Evolutionary conservation across 139 green algal species (phyloP).

Genomic region (Deuterostichococcus epilithicus): DNA sequence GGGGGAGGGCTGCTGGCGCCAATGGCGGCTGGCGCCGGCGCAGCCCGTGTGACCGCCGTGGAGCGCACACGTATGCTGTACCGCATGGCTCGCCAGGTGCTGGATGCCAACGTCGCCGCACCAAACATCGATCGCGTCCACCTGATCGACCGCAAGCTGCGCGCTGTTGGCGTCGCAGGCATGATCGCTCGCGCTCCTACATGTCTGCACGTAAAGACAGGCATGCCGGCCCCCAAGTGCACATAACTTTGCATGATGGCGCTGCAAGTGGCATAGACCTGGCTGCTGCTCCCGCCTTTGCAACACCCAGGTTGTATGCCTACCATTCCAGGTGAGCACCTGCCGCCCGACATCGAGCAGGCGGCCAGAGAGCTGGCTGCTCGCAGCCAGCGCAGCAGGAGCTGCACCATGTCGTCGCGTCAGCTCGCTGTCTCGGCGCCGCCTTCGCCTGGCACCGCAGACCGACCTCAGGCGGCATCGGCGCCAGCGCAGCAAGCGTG

Average conservation of each 20-base stretch:
- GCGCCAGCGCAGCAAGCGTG: too few relatives aligned
- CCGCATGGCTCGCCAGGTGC: constrained; percentile 53
- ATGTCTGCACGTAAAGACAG: too few relatives aligned
- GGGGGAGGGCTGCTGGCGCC: constrained; percentile 41
- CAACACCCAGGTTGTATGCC: background rate
- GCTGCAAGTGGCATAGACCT: too few relatives aligned
- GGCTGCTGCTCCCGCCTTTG: too few relatives aligned
- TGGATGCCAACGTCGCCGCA: background rate
- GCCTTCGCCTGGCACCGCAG: too few relatives aligned
- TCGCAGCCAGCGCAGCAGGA: background rate
- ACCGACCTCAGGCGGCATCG: too few relatives aligned
- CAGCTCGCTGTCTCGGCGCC: too few relatives aligned
- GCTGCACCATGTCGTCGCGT: too few relatives aligned
- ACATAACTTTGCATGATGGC: too few relatives aligned
- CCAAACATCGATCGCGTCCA: background rate
- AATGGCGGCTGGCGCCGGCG: constrained; percentile 36
- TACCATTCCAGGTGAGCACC: background rate
- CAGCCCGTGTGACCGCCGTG: constrained; percentile 31
- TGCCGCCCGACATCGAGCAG: constrained; percentile 1
- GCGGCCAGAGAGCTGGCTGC: background rate
- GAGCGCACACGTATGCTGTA: constrained; percentile 58
- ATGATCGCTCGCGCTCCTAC: too few relatives aligned
- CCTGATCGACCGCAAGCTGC: background rate
- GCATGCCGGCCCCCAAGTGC: too few relatives aligned
- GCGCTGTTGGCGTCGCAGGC: background rate